Evolutionary conservation across 1,284 basidiomycete species (phyloP).

Genomic region (Cryptococcus jaspeensis): DNA sequence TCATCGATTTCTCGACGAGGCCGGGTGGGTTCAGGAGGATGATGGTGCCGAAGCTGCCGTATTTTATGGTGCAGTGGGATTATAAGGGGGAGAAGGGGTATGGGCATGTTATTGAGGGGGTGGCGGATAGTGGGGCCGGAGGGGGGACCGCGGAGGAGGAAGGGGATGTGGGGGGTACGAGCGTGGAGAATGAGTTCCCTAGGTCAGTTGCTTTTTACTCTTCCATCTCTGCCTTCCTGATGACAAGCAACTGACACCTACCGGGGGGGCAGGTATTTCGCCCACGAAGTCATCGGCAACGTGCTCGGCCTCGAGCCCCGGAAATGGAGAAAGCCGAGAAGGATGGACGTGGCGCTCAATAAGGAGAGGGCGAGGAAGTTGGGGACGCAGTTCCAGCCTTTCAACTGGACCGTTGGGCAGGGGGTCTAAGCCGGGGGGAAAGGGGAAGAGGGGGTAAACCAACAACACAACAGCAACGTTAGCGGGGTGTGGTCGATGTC

Average conservation of each 20-base stretch:
- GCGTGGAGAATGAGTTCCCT: constrained; percentile 64
- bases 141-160: constrained; percentile 58
- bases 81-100: constrained; percentile 95
- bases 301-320: constrained; percentile 84
- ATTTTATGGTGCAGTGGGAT: constrained; percentile 98
- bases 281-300: constrained; percentile 90
- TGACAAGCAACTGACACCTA: neutral
- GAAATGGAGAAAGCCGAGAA: constrained; percentile 75
- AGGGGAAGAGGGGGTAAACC: no score
- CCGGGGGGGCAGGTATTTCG: constrained; percentile 70
- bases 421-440: constrained; percentile 6
- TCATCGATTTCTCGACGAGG: constrained; percentile 86
- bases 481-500: no score
- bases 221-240: neutral
- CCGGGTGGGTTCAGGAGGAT: constrained; percentile 86
- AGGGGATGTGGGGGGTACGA: constrained; percentile 65
- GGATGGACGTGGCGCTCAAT: constrained; percentile 68
- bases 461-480: no score
- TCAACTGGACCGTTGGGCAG: constrained; percentile 47
- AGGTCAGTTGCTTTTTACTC: constrained; percentile 57
- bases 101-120: constrained; percentile 93
- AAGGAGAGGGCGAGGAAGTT: constrained; percentile 63
- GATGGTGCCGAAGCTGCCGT: constrained; percentile 94
- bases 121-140: constrained; percentile 57
- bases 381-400: constrained; percentile 50